Percentiles rank a stretch among this genome's conserved stretches.
Conservation (phyloP, 176 grass and related monocot genomes). For the Musa itinerans region DNA sequence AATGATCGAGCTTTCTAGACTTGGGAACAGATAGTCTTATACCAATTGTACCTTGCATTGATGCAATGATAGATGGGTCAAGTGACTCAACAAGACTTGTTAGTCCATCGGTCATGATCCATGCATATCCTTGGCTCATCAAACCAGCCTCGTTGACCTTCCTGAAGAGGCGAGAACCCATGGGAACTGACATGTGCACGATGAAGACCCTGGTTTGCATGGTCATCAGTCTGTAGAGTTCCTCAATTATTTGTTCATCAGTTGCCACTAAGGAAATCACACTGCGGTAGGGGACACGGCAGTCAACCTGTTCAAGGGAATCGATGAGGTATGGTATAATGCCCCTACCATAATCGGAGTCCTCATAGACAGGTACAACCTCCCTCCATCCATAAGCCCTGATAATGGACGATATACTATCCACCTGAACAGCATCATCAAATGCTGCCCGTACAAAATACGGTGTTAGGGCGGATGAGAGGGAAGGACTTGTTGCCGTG, state of each 20-base stretch:
- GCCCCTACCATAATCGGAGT: slow-evolving; percentile 37
- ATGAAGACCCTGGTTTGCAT: slow-evolving; percentile 53
- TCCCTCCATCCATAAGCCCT: slow-evolving; percentile 57
- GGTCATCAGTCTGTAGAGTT: slow-evolving; percentile 45
- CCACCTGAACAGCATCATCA: slow-evolving; percentile 32
- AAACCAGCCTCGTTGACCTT: slow-evolving; percentile 41
- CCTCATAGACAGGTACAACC: slow-evolving; percentile 38
- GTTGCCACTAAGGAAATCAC: slow-evolving; percentile 25
- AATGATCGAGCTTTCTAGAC: slow-evolving; percentile 29
- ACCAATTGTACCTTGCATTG: slow-evolving; percentile 46
- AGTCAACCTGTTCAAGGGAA: slow-evolving; percentile 28
- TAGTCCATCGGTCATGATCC: slow-evolving; percentile 47
- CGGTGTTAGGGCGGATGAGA: slow-evolving; percentile 13
- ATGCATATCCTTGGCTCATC: slow-evolving; percentile 49
- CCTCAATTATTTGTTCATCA: slow-evolving; percentile 28
- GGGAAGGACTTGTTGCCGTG: slow-evolving; percentile 36
- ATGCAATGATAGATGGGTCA: slow-evolving; percentile 3
- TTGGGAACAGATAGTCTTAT: slow-evolving; percentile 29
- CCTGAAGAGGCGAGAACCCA: slow-evolving; percentile 29
- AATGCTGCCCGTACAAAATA: slow-evolving; percentile 45
- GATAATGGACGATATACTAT: slow-evolving; percentile 35
- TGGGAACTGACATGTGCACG: slow-evolving; percentile 33
- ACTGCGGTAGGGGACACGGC: slow-evolving; percentile 21
- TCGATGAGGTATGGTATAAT: slow-evolving; percentile 39
- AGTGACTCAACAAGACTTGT: slow-evolving; percentile 34